A percentile compares a stretch with the other conserved stretches of the same genome.
These are phyloP conservation scores for Pseudozyma pruni DNA, from an alignment of 1,284 basidiomycete genomes.

Conservation along the genomic window DNA sequence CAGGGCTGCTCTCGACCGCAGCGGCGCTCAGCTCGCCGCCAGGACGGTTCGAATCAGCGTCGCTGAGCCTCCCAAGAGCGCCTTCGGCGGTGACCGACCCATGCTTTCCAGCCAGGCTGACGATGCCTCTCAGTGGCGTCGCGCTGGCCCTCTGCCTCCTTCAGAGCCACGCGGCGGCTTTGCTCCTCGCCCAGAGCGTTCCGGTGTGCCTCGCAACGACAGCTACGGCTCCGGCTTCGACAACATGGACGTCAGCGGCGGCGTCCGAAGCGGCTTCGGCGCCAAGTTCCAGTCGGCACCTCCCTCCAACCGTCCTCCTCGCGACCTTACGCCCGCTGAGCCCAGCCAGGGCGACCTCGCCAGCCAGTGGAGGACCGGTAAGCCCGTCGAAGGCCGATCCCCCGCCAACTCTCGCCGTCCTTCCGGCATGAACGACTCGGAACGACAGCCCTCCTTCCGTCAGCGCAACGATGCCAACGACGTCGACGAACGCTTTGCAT, in stretches of 20 bases:
- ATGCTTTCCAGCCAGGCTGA: constrained; percentile 69
- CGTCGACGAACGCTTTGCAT: constrained; percentile 55
- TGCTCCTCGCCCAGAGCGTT: constrained; percentile 41
- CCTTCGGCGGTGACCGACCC: constrained; percentile 43
- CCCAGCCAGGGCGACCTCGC: constrained; percentile 60
- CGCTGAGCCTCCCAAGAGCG: constrained; percentile 80
- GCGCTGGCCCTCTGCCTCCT: constrained; percentile 79
- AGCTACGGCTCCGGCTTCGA: constrained; percentile 61
- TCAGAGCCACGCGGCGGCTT: constrained; percentile 48
- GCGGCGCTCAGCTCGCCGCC: constrained; percentile 73
- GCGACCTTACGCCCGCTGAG: constrained; percentile 48
- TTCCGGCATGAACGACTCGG: constrained; percentile 35
- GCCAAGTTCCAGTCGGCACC: constrained; percentile 51
- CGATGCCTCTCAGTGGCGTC: constrained; percentile 78
- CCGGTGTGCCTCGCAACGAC: constrained; percentile 36
- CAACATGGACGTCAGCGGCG: constrained; percentile 61
- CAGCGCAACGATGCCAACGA: constrained; percentile 53
- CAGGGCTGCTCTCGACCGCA: constrained; percentile 75
- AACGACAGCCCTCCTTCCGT: constrained; percentile 33
- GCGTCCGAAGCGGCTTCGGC: constrained; percentile 64
- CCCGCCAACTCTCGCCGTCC: constrained; percentile 42
- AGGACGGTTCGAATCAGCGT: constrained; percentile 89
- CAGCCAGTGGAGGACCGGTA: constrained; percentile 65
- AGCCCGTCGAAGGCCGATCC: constrained; percentile 53
- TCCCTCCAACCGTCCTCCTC: constrained; percentile 42